Evolutionary conservation across 768 basidiomycete species (phyloP).

Genomic region (Hygrophorus russula): DNA sequence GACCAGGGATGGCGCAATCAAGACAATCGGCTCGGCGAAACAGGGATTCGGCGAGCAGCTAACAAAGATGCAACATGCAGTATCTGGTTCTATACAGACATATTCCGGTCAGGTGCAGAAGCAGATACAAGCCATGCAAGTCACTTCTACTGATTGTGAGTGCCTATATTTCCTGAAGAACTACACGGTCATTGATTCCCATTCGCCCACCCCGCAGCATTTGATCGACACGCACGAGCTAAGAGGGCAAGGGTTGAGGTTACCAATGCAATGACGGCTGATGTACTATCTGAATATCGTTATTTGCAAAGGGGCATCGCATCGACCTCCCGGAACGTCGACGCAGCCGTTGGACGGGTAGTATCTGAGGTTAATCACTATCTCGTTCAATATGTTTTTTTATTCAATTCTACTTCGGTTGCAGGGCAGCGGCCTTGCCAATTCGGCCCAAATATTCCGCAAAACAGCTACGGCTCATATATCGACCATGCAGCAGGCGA

Average conservation of each 20-base stretch:
- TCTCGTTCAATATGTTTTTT: conserved; percentile 2
- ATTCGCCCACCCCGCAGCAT: conserved; percentile 27
- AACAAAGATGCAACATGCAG: conserved; percentile 29
- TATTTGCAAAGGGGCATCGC: conserved; percentile 38
- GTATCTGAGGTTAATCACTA: conserved; percentile 37
- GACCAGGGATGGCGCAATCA: conserved; percentile 44
- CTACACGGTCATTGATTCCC: conserved; percentile 1
- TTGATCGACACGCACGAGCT: conserved; percentile 47
- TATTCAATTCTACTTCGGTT: not conserved
- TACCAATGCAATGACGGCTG: conserved; percentile 34
- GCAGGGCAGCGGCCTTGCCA: conserved; percentile 31
- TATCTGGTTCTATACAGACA: conserved; percentile 34
- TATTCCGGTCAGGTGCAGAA: conserved; percentile 43
- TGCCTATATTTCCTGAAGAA: not conserved
- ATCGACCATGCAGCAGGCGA: conserved; percentile 35
- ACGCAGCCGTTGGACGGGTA: conserved; percentile 30
- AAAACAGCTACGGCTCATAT: conserved; percentile 32
- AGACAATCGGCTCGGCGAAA: conserved; percentile 33
- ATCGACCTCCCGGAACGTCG: conserved; percentile 37
- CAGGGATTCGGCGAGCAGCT: conserved; percentile 30
- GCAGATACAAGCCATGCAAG: conserved; percentile 31
- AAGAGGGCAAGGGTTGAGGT: conserved; percentile 63
- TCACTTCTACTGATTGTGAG: conserved; percentile 35
- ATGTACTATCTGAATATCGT: conserved; percentile 41
- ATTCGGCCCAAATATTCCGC: conserved; percentile 32